phyloP scores from a whole-genome alignment of 2,329 filamentous ascomycete species.

The Aspergillus vadensis region DNA sequence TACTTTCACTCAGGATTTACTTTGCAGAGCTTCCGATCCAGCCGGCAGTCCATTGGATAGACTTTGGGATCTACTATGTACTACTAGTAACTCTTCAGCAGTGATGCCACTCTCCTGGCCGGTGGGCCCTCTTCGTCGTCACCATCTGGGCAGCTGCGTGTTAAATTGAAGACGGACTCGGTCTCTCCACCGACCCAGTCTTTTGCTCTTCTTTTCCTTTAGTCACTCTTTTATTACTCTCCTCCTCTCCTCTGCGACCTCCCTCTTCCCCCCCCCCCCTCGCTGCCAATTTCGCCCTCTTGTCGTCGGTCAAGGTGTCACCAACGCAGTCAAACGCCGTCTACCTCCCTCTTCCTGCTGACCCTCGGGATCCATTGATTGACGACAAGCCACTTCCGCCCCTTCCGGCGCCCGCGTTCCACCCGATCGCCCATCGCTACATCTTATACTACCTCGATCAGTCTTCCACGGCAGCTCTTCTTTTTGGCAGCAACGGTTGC shows the following conservation, averaged over 20 bases:
- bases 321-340: no score
- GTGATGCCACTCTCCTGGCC: background rate
- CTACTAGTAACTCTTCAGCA: background rate
- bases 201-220: background rate
- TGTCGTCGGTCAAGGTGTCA: background rate
- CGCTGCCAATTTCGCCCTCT: background rate
- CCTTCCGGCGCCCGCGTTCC: conserved; percentile 12
- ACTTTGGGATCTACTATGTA: background rate
- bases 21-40: background rate
- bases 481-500: background rate
- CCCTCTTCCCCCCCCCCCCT: background rate
- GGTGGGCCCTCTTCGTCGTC: conserved; percentile 1
- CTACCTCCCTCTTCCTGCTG: background rate
- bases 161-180: background rate
- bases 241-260: background rate
- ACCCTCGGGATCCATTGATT: background rate
- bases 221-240: background rate
- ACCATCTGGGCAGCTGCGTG: conserved; percentile 1
- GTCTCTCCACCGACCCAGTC: background rate
- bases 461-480: background rate
- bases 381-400: conserved; percentile 20
- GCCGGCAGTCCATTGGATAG: background rate
- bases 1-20: no score
- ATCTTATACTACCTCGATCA: background rate
- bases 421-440: background rate